A percentile compares a stretch with the other conserved stretches of the same genome.
phyloP scores from a whole-genome alignment of 352 stramenopile genomes.

The Phytopythium chamaehyphon region DNA sequence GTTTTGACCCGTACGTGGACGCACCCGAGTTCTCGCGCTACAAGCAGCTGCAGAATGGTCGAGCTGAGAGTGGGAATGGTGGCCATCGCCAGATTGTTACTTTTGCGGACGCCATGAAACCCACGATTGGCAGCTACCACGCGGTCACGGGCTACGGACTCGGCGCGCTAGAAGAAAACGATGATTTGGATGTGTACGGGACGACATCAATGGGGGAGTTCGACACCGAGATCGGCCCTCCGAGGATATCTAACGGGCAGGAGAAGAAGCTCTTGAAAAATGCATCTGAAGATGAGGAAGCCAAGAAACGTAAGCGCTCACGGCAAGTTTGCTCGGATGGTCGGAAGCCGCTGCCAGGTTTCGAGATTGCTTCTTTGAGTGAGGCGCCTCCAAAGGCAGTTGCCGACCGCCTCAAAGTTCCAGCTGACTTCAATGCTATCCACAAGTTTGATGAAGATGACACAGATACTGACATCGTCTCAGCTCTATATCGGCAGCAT shows the following conservation, averaged over 20 bases:
- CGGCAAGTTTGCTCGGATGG: constrained; percentile 53
- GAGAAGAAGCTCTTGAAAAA: constrained; percentile 1
- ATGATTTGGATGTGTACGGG: constrained; percentile 82
- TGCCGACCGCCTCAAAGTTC: constrained; percentile 41
- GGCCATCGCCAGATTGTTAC: constrained; percentile 51
- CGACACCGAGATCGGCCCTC: constrained; percentile 51
- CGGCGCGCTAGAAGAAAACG: constrained; percentile 77
- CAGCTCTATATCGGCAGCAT: constrained; percentile 45
- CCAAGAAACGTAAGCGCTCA: constrained; percentile 12
- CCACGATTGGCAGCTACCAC: constrained; percentile 25
- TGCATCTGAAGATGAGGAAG: not conserved
- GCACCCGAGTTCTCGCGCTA: constrained; percentile 67
- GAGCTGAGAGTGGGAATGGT: constrained; percentile 15
- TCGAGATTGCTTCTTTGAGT: constrained; percentile 33
- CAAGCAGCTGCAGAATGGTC: constrained; percentile 33
- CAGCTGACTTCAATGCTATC: constrained; percentile 36
- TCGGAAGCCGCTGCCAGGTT: constrained; percentile 47
- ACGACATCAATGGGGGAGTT: constrained; percentile 60
- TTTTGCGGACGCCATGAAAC: constrained; percentile 69
- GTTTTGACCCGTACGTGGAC: constrained; percentile 72
- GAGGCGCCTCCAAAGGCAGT: constrained; percentile 45
- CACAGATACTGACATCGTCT: constrained; percentile 10
- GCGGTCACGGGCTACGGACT: constrained; percentile 54
- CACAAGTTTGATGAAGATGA: constrained; percentile 43
- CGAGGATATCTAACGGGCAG: constrained; percentile 12